A percentile compares a stretch with the other conserved stretches of the same genome.
phyloP scores from a whole-genome alignment of 176 grass and related monocot genomes.

The Dendrocalamus sinicus region DNA sequence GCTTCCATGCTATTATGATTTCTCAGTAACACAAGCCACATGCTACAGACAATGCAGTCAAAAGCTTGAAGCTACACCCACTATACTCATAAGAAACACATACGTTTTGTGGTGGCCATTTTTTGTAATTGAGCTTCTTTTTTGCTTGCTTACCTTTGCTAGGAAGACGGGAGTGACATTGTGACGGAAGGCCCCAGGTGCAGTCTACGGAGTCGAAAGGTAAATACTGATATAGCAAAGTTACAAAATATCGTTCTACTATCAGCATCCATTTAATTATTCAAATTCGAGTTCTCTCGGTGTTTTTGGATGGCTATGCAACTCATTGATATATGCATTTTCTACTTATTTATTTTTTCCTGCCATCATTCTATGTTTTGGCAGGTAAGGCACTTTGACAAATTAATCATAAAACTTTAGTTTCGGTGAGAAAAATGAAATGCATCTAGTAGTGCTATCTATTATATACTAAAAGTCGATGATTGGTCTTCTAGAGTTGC shows the following conservation, averaged over 20 bases:
- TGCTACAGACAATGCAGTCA: background rate
- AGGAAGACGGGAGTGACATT: conserved; percentile 82
- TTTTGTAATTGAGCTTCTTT: background rate
- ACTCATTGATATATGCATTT: background rate
- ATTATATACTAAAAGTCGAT: too few species aligned
- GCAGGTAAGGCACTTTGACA: background rate
- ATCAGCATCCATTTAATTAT: background rate
- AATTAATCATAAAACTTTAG: background rate
- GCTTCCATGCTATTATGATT: background rate
- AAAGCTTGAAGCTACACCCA: background rate
- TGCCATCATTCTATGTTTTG: background rate
- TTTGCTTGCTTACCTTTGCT: conserved; percentile 1
- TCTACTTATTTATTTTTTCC: background rate
- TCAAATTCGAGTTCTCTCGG: background rate
- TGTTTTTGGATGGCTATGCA: background rate
- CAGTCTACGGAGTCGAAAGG: conserved; percentile 88
- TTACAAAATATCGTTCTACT: conserved; percentile 5
- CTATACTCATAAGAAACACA: background rate
- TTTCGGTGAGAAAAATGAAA: background rate
- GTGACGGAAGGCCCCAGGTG: conserved; percentile 86
- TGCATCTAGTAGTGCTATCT: too few species aligned
- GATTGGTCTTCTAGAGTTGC: too few species aligned
- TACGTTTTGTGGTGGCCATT: background rate
- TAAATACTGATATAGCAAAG: background rate
- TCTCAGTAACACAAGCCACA: background rate